These are phyloP conservation scores for Hirschfeldia incana DNA, from an alignment of 345 rosid species.

Conservation along the genomic window DNA sequence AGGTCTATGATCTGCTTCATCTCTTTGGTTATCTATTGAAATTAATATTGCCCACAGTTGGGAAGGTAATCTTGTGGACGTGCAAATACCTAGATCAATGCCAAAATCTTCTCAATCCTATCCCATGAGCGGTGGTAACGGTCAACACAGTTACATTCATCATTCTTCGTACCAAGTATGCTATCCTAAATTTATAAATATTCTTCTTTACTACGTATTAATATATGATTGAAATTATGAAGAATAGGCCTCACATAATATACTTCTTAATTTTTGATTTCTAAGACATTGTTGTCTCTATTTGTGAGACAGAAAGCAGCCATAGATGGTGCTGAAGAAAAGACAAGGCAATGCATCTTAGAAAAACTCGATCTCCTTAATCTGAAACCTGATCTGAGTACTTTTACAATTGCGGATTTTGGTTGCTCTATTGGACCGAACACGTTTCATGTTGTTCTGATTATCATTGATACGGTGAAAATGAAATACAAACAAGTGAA, in stretches of 20 bases:
- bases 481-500: neutral
- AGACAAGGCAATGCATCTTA: neutral
- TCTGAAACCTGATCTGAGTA: neutral
- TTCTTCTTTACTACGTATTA: no score
- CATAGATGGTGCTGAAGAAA: neutral
- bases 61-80: no score
- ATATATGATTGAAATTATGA: no score
- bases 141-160: neutral
- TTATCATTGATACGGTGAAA: neutral
- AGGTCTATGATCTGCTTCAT: no score
- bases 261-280: no score
- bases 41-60: no score
- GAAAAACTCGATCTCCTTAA: neutral
- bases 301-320: constrained; percentile 17
- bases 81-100: constrained; percentile 3
- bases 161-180: constrained; percentile 7
- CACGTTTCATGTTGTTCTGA: constrained; percentile 22
- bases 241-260: no score
- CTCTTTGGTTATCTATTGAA: no score
- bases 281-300: neutral
- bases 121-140: constrained; percentile 3
- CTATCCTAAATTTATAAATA: no score
- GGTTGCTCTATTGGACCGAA: constrained; percentile 29
- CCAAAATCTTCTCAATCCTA: constrained; percentile 18
- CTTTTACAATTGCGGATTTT: constrained; percentile 7